Evolutionary conservation across 495 filamentous ascomycete species (phyloP).

Genomic region (Usnea hakonensis): DNA sequence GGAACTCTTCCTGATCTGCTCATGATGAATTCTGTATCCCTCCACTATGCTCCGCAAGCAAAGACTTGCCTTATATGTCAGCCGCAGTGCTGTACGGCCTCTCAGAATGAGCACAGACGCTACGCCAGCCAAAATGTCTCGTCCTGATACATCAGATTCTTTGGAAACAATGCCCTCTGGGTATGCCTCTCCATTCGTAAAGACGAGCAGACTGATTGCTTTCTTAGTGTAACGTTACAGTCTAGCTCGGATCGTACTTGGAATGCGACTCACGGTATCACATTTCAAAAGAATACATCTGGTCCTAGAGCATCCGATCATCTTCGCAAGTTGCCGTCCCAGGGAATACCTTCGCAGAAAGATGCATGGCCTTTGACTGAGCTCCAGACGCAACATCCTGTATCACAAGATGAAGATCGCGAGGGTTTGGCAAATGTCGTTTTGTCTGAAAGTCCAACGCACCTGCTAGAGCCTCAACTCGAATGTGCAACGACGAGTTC

Average conservation of each 20-base stretch:
- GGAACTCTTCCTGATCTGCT: neutral
- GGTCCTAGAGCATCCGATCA: neutral
- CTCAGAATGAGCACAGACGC: conserved; percentile 4
- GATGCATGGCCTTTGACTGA: neutral
- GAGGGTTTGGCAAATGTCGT: neutral
- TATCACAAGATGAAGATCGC: neutral
- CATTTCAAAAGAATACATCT: neutral
- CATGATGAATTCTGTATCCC: neutral
- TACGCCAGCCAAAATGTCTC: neutral
- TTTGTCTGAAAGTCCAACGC: neutral
- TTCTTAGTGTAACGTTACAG: neutral
- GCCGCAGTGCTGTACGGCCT: neutral
- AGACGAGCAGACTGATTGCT: neutral
- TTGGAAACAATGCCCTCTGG: neutral
- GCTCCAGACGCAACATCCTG: neutral
- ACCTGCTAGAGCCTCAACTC: neutral
- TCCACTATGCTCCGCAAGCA: conserved; percentile 3
- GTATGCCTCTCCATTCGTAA: neutral
- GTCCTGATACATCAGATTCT: too few relatives aligned
- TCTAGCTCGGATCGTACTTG: conserved; percentile 3
- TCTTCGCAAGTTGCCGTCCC: neutral
- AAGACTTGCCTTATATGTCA: neutral
- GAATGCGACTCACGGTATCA: conserved; percentile 1
- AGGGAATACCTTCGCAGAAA: neutral
- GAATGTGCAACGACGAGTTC: neutral